Conservation (phyloP, 2,329 filamentous ascomycete genomes). For the Cadophora sp. region DNA sequence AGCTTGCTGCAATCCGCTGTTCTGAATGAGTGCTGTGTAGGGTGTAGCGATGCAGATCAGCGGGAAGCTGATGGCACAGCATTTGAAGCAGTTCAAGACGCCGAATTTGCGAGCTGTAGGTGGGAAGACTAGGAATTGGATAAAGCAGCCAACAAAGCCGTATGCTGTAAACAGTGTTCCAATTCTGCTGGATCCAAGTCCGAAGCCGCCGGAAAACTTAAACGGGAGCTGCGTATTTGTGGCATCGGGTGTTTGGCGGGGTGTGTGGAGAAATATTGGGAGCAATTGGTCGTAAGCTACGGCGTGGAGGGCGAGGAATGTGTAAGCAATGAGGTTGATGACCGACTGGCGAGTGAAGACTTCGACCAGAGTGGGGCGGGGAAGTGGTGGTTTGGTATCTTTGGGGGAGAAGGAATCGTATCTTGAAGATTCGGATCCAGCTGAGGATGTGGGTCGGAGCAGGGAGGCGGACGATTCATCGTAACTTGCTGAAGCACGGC, state of each 20-base stretch:
- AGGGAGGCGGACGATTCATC: slow-evolving; percentile 64
- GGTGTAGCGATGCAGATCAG: slow-evolving; percentile 82
- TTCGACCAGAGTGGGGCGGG: slow-evolving; percentile 57
- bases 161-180: slow-evolving; percentile 87
- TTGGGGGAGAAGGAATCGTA: slow-evolving; percentile 37
- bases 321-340: slow-evolving; percentile 79
- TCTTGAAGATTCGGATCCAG: slow-evolving; percentile 39
- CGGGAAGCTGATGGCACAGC: slow-evolving; percentile 72
- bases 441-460: slow-evolving; percentile 48
- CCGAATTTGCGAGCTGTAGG: slow-evolving; percentile 75
- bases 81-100: slow-evolving; percentile 74
- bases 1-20: slow-evolving; percentile 56
- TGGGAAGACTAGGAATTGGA: slow-evolving; percentile 91
- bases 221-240: slow-evolving; percentile 73
- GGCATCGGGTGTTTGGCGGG: slow-evolving; percentile 57
- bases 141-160: slow-evolving; percentile 77
- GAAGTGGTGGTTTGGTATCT: slow-evolving; percentile 41
- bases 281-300: slow-evolving; percentile 88
- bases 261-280: slow-evolving; percentile 87
- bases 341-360: slow-evolving; percentile 78
- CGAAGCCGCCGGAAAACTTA: slow-evolving; percentile 84
- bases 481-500: slow-evolving; percentile 54
- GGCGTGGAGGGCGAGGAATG: slow-evolving; percentile 80
- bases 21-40: slow-evolving; percentile 72
- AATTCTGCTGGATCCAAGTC: slow-evolving; percentile 74